These are phyloP conservation scores for Sporothrix inflata DNA, from an alignment of 2,329 filamentous ascomycete species.

Conservation along the genomic window DNA sequence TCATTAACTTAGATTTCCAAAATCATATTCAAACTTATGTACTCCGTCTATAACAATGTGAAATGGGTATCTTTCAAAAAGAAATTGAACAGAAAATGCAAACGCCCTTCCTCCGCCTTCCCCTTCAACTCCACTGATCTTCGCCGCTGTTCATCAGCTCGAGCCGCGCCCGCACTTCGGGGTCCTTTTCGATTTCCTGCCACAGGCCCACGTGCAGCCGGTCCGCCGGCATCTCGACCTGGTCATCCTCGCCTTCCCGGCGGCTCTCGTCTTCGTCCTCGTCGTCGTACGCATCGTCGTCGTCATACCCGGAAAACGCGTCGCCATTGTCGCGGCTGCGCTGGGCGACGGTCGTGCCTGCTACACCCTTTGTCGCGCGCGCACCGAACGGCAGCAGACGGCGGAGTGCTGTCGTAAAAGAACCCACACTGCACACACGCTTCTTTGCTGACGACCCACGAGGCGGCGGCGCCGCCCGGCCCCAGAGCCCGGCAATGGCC, in stretches of 20 bases:
- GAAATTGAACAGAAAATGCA: not conserved
- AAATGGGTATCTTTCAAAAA: constrained; percentile 1
- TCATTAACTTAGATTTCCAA: not conserved
- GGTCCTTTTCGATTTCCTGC: constrained; percentile 62
- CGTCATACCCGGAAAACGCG: not conserved
- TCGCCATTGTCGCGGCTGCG: not conserved
- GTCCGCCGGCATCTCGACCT: constrained; percentile 43
- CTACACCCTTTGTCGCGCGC: constrained; percentile 27
- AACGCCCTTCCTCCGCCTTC: not conserved
- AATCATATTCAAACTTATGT: not conserved
- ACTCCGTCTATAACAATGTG: not conserved
- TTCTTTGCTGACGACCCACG: not conserved
- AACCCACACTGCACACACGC: not conserved
- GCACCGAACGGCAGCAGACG: constrained; percentile 34
- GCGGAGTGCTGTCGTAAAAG: not conserved
- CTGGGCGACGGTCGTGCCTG: not conserved
- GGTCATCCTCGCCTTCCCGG: constrained; percentile 22
- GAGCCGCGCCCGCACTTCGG: constrained; percentile 48
- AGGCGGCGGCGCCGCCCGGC: constrained; percentile 19
- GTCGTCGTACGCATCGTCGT: constrained; percentile 13
- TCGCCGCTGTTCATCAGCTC: constrained; percentile 46
- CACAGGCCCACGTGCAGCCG: constrained; percentile 59
- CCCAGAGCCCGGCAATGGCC: constrained; percentile 53
- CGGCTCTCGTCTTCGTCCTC: constrained; percentile 30
- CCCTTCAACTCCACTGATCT: constrained; percentile 30